phyloP scores from a whole-genome alignment of 768 basidiomycete species.

The Cantharellus anzutake region DNA sequence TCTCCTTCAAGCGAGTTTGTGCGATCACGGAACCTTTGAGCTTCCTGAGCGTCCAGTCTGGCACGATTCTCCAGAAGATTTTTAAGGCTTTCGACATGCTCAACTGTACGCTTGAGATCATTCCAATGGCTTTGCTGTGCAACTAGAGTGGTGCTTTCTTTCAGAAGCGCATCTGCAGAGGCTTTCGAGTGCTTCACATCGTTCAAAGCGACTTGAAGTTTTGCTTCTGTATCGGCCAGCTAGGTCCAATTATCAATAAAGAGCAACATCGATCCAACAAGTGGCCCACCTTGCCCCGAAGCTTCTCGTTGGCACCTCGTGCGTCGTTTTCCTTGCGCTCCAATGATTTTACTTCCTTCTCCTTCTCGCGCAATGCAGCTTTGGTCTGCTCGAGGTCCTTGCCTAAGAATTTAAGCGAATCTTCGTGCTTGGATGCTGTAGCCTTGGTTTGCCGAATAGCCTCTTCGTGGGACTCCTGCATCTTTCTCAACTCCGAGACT shows the following conservation, averaged over 20 bases:
- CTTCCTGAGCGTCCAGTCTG: slow-evolving; percentile 53
- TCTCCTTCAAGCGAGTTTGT: slow-evolving; percentile 45
- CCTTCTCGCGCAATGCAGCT: slow-evolving; percentile 9
- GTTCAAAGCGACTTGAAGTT: slow-evolving; percentile 31
- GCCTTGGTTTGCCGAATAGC: no score
- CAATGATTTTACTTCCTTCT: no score
- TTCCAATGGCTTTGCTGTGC: slow-evolving; percentile 64
- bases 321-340: slow-evolving; percentile 31
- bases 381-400: slow-evolving; percentile 28
- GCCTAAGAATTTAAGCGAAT: no score
- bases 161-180: no score
- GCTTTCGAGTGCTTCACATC: no score
- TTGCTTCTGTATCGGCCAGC: slow-evolving; percentile 37
- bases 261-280: no score
- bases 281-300: slow-evolving; percentile 42
- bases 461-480: no score
- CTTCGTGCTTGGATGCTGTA: no score
- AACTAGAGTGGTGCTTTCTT: slow-evolving; percentile 13
- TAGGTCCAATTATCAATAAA: slow-evolving; percentile 37
- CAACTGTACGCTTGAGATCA: slow-evolving; percentile 45
- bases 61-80: slow-evolving; percentile 41
- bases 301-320: slow-evolving; percentile 57
- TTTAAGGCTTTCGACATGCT: slow-evolving; percentile 53
- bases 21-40: slow-evolving; percentile 41
- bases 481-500: no score